Base-by-base conservation (phyloP, 2,329 filamentous ascomycete genomes). In the Colletotrichum orbiculare region DNA sequence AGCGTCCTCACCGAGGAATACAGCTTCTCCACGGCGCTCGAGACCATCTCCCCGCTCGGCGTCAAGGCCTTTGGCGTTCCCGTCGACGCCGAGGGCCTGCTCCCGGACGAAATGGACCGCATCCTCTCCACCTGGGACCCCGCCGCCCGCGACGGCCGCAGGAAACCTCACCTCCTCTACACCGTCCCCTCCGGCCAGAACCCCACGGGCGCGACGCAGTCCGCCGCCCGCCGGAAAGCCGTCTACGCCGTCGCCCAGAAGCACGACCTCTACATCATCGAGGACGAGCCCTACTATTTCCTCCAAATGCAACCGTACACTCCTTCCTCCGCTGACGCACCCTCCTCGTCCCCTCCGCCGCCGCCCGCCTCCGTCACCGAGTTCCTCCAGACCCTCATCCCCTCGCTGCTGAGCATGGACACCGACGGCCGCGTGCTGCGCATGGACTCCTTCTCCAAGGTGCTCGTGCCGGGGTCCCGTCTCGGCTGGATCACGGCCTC, bases 281-380 rank as follows among this genome's bases (percentile, higher is more conserved):
- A 97, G 80, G 94, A 97, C 74, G 94, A 97, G 75, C 94, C 94
- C 2, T 97, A 97, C 80, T 97, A 96, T 79, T 97, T 95, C 80
- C 83, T 97, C 41, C 94, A 97, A 78, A 92, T 94, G 91, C 88
- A 92, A 71, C 88, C 90, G 0, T 95, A 94, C 78, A 84, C 25
- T 25, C 25, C 25, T 25, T 25, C 25, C 25, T 25, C 25, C 25
- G 25, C 84, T 2, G 84, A 86, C 12, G 78, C 82, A 38, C 76
- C 83, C 68, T 77, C 82, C 13, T 76, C 17, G 17, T 17, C 84
- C 0, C 77, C 82, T 2, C 78, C 82, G 4, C 85, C 87, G 7
- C 82, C 86, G 0, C 89, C 90, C 7, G 77, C 82, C 41, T 87
- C 80, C 11, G 86, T 92, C 59, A 86, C 90, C 4, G 89, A 91